Conservation (phyloP, 768 basidiomycete species). For the Polyporus arcularius region DNA sequence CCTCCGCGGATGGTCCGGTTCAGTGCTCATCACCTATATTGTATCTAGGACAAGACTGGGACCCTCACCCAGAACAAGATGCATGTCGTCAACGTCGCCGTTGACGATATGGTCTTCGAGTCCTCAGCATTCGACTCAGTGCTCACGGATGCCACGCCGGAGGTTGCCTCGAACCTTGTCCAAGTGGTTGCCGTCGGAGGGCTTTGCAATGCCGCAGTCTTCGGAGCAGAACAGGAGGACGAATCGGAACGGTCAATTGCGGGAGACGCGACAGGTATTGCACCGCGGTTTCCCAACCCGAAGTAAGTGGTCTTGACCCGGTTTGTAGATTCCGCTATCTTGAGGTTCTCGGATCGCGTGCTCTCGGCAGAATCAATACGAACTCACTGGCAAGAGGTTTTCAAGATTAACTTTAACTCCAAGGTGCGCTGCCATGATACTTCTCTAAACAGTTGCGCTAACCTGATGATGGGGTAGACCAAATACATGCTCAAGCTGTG, state of each 20-base stretch:
- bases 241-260: conserved; percentile 31
- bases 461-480: conserved; percentile 34
- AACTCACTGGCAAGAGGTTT: conserved; percentile 20
- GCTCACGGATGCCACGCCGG: background rate
- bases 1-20: too few relatives aligned
- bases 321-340: conserved; percentile 49
- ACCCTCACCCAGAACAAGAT: conserved; percentile 43
- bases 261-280: conserved; percentile 55
- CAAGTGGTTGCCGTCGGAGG: background rate
- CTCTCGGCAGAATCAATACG: conserved; percentile 7
- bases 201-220: conserved; percentile 39
- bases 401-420: conserved; percentile 34
- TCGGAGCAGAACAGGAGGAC: conserved; percentile 30
- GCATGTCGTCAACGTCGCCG: conserved; percentile 38
- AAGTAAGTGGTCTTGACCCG: background rate
- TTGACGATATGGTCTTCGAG: conserved; percentile 5
- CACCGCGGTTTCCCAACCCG: background rate
- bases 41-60: conserved; percentile 51
- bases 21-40: background rate
- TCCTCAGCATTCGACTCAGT: background rate
- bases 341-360: conserved; percentile 45
- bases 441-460: background rate
- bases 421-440: conserved; percentile 32
- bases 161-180: background rate
- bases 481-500: conserved; percentile 57